Base-by-base conservation (phyloP, 768 basidiomycete species). In the Astraeus odoratus region DNA sequence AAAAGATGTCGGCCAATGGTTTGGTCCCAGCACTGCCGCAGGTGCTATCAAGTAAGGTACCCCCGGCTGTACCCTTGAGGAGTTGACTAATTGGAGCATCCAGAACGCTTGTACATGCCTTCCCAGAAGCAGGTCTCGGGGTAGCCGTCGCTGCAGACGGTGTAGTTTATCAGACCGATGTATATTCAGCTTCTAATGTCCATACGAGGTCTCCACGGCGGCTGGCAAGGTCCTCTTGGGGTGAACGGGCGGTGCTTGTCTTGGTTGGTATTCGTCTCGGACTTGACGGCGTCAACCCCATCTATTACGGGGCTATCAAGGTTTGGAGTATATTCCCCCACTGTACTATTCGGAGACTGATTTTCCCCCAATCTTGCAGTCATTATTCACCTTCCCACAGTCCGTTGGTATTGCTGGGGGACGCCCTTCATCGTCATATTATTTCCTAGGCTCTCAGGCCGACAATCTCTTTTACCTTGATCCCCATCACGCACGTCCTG, bases 341-440 rank as follows among this genome's bases (percentile, higher is more conserved):
- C 39, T 24, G 15, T 30, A 34, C 10, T 22, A 31, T 15, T 3
- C 30, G 39, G 34, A 16, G 31, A 20, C 47, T 18, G 13, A 46
- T n/a, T 22, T 35, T 4, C 39, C 19, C 48, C 20, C 23, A 22
- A 20, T 13, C 23, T 6, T 5, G n/a, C 54, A 95, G 92, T 71
- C 77, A 20, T 63, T 97, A 25, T 97, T 93, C 60, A 88, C 86
- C 0, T 91, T 93, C 64, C 94, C 94, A 0, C 95, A 98, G 67
- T 90, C 86, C 2, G 86, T 96, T 29, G 96, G 95, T 31, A 98
- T 99, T 43, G 93, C 95, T 0, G 95, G 96, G 30, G 95, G 95
- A 2, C 77, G 96, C 18, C 96, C 95, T 0, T 88, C 88, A n/a
- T 93, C 90, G 0, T 96, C 93, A 0, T 98, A 96, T 64, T 99